phyloP scores from a whole-genome alignment of 108 stramenopile genomes.

The Skeletonema grethae region DNA sequence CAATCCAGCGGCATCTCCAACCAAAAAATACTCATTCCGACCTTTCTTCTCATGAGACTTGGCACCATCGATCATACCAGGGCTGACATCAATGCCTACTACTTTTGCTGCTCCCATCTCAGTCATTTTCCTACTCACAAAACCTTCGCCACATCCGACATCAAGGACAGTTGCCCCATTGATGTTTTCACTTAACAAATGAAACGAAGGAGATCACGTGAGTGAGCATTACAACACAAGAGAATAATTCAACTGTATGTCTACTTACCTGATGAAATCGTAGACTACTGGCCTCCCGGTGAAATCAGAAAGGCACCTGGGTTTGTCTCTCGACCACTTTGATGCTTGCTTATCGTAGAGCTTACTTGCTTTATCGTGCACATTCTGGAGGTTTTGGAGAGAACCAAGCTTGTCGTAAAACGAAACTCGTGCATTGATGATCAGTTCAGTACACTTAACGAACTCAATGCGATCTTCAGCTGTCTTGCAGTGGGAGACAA shows the following conservation, averaged over 20 bases:
- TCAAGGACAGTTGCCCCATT: slow-evolving; percentile 1
- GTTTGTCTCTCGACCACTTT: neutral
- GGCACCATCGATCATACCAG: slow-evolving; percentile 5
- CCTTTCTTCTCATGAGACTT: too few species aligned
- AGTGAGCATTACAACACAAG: too few species aligned
- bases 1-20: too few species aligned
- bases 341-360: slow-evolving; percentile 1
- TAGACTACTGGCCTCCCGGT: slow-evolving; percentile 2
- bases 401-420: too few species aligned
- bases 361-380: neutral
- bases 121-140: neutral
- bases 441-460: too few species aligned
- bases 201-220: too few species aligned
- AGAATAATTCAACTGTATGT: too few species aligned
- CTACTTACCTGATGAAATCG: neutral
- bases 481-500: too few species aligned
- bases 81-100: slow-evolving; percentile 4
- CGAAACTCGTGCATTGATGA: too few species aligned
- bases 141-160: slow-evolving; percentile 5
- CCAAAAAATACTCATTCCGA: too few species aligned
- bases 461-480: too few species aligned
- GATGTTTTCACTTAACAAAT: neutral
- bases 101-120: slow-evolving; percentile 2
- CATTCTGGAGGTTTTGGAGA: too few species aligned
- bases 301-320: slow-evolving; percentile 8